Percentiles rank a stretch among this genome's conserved stretches.
These are phyloP conservation scores for Globisporangium middletonii DNA, from an alignment of 352 stramenopile species.

Conservation along the genomic window DNA sequence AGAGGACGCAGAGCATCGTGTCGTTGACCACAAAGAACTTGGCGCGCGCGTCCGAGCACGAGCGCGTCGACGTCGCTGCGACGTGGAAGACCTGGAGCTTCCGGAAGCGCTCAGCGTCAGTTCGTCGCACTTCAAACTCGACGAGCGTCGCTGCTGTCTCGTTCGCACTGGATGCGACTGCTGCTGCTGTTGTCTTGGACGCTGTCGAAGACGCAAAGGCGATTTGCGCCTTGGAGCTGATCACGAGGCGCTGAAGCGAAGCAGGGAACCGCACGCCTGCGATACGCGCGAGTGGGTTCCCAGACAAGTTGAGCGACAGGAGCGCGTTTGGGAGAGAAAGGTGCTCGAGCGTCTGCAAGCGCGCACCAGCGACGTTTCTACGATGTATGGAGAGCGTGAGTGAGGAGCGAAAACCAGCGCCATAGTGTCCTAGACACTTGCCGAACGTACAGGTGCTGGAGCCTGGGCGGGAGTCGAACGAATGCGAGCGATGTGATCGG, in stretches of 20 bases:
- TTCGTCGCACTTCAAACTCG: slow-evolving; percentile 38
- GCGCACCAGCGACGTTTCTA: slow-evolving; percentile 8
- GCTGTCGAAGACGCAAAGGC: slow-evolving; percentile 1
- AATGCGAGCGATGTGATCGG: slow-evolving; percentile 22
- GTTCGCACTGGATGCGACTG: neutral
- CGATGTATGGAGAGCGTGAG: neutral
- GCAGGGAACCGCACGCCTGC: slow-evolving; percentile 26
- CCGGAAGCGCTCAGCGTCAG: slow-evolving; percentile 22
- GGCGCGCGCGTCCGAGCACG: slow-evolving; percentile 28
- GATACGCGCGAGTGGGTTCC: slow-evolving; percentile 30
- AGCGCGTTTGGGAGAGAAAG: slow-evolving; percentile 27
- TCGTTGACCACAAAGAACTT: slow-evolving; percentile 25
- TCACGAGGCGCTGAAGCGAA: too few relatives aligned
- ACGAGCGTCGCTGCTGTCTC: too few relatives aligned
- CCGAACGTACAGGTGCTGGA: slow-evolving; percentile 25
- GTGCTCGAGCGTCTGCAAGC: slow-evolving; percentile 21
- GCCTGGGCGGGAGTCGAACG: slow-evolving; percentile 16
- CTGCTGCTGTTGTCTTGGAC: too few relatives aligned
- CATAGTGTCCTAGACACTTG: neutral
- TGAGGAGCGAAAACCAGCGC: slow-evolving; percentile 2
- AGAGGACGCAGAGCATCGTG: slow-evolving; percentile 38
- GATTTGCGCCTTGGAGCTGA: slow-evolving; percentile 1
- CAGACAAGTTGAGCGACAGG: slow-evolving; percentile 26
- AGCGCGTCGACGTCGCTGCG: neutral
- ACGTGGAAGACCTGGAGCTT: slow-evolving; percentile 10